Percentiles rank a stretch among this genome's conserved stretches.
phyloP scores from a whole-genome alignment of 495 filamentous ascomycete species.

The Daldinia childiae region DNA sequence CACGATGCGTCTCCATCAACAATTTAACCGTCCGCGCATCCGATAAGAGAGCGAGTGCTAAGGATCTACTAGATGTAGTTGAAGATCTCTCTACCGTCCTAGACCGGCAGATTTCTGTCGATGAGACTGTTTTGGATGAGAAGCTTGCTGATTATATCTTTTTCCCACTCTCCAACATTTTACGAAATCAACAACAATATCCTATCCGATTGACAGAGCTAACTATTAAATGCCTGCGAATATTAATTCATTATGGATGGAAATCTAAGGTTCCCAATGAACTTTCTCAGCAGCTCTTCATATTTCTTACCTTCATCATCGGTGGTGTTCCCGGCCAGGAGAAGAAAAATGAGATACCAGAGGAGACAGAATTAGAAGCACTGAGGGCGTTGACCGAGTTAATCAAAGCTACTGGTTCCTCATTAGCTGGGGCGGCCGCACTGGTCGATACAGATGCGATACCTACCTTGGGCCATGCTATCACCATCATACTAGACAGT shows the following conservation, averaged over 20 bases:
- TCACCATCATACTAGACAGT: conserved; percentile 82
- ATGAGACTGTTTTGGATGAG: conserved; percentile 70
- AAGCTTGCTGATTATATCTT: conserved; percentile 94
- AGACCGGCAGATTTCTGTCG: conserved; percentile 57
- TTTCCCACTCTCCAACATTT: conserved; percentile 88
- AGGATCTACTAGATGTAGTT: conserved; percentile 64
- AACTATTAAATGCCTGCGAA: conserved; percentile 73
- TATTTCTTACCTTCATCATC: conserved; percentile 82
- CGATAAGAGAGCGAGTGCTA: conserved; percentile 60
- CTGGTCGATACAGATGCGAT: conserved; percentile 68
- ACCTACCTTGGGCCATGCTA: conserved; percentile 83
- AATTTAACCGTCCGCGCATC: conserved; percentile 70
- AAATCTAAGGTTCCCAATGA: conserved; percentile 68
- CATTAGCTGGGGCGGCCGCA: conserved; percentile 48
- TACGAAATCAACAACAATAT: conserved; percentile 76
- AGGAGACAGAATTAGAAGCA: conserved; percentile 71
- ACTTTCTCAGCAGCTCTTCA: conserved; percentile 83
- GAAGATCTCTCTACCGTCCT: conserved; percentile 64
- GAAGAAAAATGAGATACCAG: conserved; percentile 61
- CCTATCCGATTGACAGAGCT: conserved; percentile 78
- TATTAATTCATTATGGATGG: conserved; percentile 84
- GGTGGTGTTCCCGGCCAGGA: conserved; percentile 71
- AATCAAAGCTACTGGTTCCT: conserved; percentile 47
- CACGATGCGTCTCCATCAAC: conserved; percentile 80
- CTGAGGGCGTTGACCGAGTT: conserved; percentile 56